Conservation (phyloP, 2,329 filamentous ascomycete species). For the Neofusicoccum ribis region DNA sequence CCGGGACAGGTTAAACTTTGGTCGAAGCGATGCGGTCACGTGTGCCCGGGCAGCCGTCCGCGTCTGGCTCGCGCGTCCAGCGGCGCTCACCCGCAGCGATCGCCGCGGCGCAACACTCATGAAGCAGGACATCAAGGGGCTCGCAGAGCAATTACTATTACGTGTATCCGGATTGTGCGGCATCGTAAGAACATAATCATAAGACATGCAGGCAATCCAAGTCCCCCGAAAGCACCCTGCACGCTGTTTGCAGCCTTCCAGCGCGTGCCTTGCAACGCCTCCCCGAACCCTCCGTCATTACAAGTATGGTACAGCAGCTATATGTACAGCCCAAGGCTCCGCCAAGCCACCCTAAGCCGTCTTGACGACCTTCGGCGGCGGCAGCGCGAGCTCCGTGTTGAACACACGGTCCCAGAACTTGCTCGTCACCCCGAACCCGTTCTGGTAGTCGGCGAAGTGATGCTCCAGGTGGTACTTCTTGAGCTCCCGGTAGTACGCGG, state of each 20-base stretch:
- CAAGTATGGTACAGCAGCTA: constrained; percentile 17
- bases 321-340: neutral
- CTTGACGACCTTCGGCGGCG: constrained; percentile 52
- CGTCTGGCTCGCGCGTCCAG: neutral
- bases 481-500: constrained; percentile 82
- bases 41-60: neutral
- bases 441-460: constrained; percentile 97
- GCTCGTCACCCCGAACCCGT: constrained; percentile 95
- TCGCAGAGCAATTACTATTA: constrained; percentile 4
- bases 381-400: constrained; percentile 73
- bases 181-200: neutral
- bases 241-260: neutral
- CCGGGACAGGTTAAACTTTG: constrained; percentile 11
- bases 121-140: neutral
- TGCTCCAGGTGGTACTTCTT: constrained; percentile 98
- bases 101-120: constrained; percentile 2
- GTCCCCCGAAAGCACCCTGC: neutral
- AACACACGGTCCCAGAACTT: constrained; percentile 94
- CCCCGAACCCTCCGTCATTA: neutral
- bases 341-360: constrained; percentile 29
- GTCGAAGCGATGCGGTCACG: neutral
- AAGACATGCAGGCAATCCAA: constrained; percentile 5
- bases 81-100: constrained; percentile 5
- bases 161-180: constrained; percentile 1
- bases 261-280: constrained; percentile 6